Evolutionary conservation across 1,284 basidiomycete genomes (phyloP).

Genomic region (Pseudozyma thailandica): DNA sequence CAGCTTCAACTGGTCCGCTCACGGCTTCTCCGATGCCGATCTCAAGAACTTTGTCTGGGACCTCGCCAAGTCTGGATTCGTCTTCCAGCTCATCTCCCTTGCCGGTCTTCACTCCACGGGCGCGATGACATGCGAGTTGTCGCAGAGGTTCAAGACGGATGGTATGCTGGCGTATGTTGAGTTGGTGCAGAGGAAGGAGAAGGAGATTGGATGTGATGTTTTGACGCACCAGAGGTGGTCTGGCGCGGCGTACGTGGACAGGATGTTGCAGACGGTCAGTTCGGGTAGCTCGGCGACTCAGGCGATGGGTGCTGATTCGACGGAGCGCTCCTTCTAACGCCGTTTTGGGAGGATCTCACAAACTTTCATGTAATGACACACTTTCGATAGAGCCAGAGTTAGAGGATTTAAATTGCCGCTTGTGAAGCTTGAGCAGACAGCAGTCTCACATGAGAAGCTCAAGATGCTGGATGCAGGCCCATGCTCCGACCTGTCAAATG

Average conservation of each 20-base stretch:
- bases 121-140: constrained; percentile 63
- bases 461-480: too few species aligned
- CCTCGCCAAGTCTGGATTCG: constrained; percentile 63
- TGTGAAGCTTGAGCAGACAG: neutral
- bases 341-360: neutral
- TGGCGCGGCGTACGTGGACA: constrained; percentile 64
- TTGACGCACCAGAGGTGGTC: constrained; percentile 68
- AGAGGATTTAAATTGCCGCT: neutral
- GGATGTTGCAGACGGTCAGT: constrained; percentile 64
- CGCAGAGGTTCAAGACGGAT: constrained; percentile 74
- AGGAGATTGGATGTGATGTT: constrained; percentile 65
- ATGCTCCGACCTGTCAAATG: too few species aligned
- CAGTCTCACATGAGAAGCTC: too few species aligned
- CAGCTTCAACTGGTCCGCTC: constrained; percentile 89
- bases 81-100: constrained; percentile 67
- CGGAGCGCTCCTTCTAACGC: constrained; percentile 53
- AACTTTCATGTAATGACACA: neutral
- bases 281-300: constrained; percentile 61
- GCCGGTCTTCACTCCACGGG: constrained; percentile 66
- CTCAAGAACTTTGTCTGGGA: constrained; percentile 68
- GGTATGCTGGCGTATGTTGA: constrained; percentile 67
- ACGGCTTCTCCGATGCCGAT: constrained; percentile 78
- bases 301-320: constrained; percentile 62
- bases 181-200: constrained; percentile 65
- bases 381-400: neutral